Conservation (phyloP, 129 eudicot species). For the Erigeron canadensis region DNA sequence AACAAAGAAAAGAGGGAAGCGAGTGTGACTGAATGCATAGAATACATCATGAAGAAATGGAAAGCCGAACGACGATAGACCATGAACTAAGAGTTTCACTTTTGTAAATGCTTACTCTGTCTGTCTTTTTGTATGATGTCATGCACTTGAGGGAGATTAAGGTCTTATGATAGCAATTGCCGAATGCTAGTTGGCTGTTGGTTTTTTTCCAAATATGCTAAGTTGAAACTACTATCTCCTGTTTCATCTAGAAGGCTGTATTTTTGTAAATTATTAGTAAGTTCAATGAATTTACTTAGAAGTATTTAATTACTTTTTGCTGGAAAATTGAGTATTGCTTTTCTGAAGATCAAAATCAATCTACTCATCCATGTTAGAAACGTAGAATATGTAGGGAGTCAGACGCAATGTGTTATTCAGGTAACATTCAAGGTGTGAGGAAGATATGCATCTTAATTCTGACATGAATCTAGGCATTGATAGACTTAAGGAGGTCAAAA, state of each 20-base stretch:
- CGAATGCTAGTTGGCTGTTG: not conserved
- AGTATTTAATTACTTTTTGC: not conserved
- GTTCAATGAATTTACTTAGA: not conserved
- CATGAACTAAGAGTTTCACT: not conserved
- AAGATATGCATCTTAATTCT: too few relatives aligned
- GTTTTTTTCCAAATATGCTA: not conserved
- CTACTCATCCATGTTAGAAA: not conserved
- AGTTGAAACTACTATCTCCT: not conserved
- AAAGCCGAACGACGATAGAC: not conserved
- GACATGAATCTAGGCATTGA: too few relatives aligned
- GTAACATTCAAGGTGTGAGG: too few relatives aligned
- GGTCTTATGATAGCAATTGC: not conserved
- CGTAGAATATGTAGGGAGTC: too few relatives aligned
- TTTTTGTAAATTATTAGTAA: not conserved
- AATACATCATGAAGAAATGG: not conserved
- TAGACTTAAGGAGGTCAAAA: too few relatives aligned
- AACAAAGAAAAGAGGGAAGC: not conserved
- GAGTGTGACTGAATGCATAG: constrained; percentile 5
- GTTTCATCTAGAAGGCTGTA: not conserved
- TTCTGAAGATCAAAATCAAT: not conserved
- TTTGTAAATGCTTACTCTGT: not conserved
- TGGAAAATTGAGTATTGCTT: not conserved
- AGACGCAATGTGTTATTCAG: too few relatives aligned
- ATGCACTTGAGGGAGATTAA: not conserved
- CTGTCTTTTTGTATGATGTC: not conserved